Conservation (phyloP, 2,329 filamentous ascomycete species). For the Cryphonectria japonica region DNA sequence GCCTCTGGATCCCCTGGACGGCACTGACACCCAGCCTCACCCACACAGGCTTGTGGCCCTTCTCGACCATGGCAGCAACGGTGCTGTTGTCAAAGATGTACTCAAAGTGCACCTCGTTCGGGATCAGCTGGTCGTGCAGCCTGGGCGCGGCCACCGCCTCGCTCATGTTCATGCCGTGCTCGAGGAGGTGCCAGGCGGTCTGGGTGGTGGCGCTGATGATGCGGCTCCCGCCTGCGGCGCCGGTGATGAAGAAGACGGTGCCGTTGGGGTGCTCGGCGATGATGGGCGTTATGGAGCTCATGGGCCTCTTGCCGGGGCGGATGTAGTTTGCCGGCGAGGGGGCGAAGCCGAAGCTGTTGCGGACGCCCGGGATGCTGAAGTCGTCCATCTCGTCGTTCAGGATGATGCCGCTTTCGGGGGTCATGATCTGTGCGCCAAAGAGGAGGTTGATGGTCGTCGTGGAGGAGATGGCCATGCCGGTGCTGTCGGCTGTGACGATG, state of each 20-base stretch:
- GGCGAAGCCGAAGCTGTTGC: conserved; percentile 84
- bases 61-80: conserved; percentile 64
- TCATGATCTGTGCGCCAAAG: conserved; percentile 79
- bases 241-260: conserved; percentile 71
- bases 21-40: conserved; percentile 67
- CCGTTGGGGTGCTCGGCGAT: conserved; percentile 73
- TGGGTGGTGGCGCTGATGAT: conserved; percentile 87
- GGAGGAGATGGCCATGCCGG: conserved; percentile 76
- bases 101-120: conserved; percentile 72
- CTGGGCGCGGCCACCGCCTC: conserved; percentile 71
- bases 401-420: conserved; percentile 81
- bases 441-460: conserved; percentile 89
- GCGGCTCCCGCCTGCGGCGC: conserved; percentile 79
- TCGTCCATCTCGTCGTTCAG: conserved; percentile 77
- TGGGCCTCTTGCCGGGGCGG: conserved; percentile 76
- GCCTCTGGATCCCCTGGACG: conserved; percentile 71
- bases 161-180: conserved; percentile 62
- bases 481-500: conserved; percentile 70
- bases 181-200: conserved; percentile 74
- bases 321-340: conserved; percentile 83
- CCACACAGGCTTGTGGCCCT: conserved; percentile 78
- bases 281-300: conserved; percentile 81
- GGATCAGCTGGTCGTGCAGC: conserved; percentile 82
- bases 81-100: conserved; percentile 71
- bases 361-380: conserved; percentile 79